Conservation (phyloP, 176 grass and related monocot species). For the Hordeum vulgare region DNA sequence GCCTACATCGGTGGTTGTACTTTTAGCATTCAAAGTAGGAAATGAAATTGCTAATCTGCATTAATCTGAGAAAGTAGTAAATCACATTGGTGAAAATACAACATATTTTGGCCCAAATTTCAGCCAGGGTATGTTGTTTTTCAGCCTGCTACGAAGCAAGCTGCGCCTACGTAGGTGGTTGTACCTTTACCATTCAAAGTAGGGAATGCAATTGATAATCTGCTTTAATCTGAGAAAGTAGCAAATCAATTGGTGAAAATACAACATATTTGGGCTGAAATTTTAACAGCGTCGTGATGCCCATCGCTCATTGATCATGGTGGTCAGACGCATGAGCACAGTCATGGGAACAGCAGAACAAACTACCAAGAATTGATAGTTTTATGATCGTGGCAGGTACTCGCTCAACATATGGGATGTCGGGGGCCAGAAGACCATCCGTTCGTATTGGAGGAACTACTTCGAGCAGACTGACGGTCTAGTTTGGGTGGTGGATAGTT, state of each 20-base stretch:
- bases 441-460: slow-evolving; percentile 63
- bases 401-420: slow-evolving; percentile 70
- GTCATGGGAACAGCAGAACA: background rate
- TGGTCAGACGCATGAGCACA: background rate
- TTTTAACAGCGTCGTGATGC: background rate
- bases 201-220: background rate
- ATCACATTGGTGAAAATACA: background rate
- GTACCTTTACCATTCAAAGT: background rate
- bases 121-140: background rate
- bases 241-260: background rate
- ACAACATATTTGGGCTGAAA: background rate
- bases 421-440: slow-evolving; percentile 67
- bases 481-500: slow-evolving; percentile 36
- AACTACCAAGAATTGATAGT: background rate
- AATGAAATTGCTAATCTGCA: background rate
- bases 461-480: slow-evolving; percentile 66
- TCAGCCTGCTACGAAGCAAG: background rate
- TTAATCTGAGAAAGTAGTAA: background rate
- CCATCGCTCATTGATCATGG: background rate
- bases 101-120: background rate
- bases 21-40: background rate
- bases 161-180: background rate
- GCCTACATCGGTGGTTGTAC: background rate
- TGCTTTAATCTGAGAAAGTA: background rate
- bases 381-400: slow-evolving; percentile 31